phyloP scores from a whole-genome alignment of 78 protist species.

The Tieghemostelium lacteum region DNA sequence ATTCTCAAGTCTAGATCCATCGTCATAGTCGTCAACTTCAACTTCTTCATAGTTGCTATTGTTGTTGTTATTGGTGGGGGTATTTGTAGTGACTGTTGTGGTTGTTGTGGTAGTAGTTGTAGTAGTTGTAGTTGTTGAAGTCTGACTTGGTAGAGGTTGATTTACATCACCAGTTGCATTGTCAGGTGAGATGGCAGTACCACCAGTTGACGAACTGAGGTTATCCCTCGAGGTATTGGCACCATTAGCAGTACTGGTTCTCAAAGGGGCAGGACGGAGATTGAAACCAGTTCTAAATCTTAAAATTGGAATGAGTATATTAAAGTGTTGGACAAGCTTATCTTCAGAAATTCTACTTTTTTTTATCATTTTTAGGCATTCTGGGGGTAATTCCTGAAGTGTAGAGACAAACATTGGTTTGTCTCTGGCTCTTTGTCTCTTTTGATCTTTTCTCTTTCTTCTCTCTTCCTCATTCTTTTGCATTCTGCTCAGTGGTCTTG shows the following conservation, averaged over 20 bases:
- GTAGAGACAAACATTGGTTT: conserved; percentile 34
- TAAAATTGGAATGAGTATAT: conserved; percentile 62
- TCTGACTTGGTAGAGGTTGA: not conserved
- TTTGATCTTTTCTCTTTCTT: conserved; percentile 67
- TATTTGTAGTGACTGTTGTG: too few relatives aligned
- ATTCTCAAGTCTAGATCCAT: conserved; percentile 67
- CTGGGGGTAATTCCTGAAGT: conserved; percentile 54
- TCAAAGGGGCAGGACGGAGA: not conserved
- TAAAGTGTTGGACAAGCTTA: conserved; percentile 18
- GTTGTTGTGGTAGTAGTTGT: too few relatives aligned
- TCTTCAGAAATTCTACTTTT: conserved; percentile 64
- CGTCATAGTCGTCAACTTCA: conserved; percentile 15
- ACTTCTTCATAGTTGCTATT: conserved; percentile 44
- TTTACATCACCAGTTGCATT: not conserved
- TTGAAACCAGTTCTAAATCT: conserved; percentile 76
- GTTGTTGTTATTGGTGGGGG: not conserved
- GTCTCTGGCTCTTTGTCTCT: conserved; percentile 57
- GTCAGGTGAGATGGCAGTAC: not conserved
- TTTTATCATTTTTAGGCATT: conserved; percentile 55
- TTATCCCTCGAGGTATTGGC: not conserved
- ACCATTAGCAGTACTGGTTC: not conserved
- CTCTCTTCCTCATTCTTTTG: conserved; percentile 71
- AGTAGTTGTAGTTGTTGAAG: not conserved
- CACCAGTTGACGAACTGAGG: not conserved
- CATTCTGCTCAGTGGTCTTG: conserved; percentile 9